Evolutionary conservation across 148 eudicot species (phyloP).

Genomic region (Heliamphora exappendiculata): DNA sequence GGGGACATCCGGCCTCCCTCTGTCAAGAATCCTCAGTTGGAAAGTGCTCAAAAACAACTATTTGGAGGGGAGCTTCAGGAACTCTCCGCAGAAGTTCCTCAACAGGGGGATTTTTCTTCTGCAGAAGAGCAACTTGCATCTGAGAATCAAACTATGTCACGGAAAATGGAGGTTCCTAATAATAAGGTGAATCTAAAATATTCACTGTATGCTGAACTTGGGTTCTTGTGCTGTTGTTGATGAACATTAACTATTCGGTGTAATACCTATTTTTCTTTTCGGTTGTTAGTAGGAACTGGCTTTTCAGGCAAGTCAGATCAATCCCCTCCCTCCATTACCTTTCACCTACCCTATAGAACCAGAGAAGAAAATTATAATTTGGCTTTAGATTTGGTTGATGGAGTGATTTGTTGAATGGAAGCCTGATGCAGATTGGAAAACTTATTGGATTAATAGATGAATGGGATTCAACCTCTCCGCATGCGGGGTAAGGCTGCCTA

Average conservation of each 20-base stretch:
- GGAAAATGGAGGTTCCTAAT: slow-evolving; percentile 79
- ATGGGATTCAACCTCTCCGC: no score
- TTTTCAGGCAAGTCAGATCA: no score
- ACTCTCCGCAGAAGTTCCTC: slow-evolving; percentile 27
- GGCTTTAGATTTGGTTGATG: not conserved
- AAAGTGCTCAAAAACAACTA: slow-evolving; percentile 19
- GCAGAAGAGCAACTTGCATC: slow-evolving; percentile 26
- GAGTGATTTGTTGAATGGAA: no score
- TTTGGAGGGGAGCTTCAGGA: slow-evolving; percentile 24
- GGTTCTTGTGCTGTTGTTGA: not conserved
- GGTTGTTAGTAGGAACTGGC: not conserved
- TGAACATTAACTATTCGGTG: not conserved
- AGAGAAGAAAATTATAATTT: not conserved
- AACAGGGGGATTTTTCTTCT: slow-evolving; percentile 26
- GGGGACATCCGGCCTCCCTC: slow-evolving; percentile 14
- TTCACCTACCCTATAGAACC: no score
- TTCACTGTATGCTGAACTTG: not conserved
- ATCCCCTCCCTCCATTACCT: not conserved
- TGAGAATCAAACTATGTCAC: slow-evolving; percentile 31
- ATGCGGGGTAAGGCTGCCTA: no score
- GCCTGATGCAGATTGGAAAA: no score
- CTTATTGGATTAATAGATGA: no score
- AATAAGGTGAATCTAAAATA: slow-evolving; percentile 51
- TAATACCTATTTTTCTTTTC: not conserved
- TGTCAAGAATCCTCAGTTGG: slow-evolving; percentile 23